Conservation (phyloP, 2,329 filamentous ascomycete genomes). For the Colletotrichum destructivum region DNA sequence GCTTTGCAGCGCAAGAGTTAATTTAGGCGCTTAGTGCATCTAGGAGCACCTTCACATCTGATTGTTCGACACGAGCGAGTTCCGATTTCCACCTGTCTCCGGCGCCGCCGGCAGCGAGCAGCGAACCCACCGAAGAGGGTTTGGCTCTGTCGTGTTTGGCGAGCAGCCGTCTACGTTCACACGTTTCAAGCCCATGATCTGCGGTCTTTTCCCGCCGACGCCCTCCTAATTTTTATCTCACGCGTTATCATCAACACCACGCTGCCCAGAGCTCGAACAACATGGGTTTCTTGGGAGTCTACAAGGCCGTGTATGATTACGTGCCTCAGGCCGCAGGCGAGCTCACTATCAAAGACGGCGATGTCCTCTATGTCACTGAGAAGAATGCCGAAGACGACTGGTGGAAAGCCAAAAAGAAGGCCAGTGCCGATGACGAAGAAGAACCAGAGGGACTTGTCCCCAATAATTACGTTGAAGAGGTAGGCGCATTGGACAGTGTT, state of each 20-base stretch:
- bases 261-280: conserved; percentile 11
- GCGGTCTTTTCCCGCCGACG: conserved; percentile 6
- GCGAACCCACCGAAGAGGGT: conserved; percentile 14
- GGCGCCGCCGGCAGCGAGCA: conserved; percentile 30
- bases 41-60: neutral
- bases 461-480: conserved; percentile 95
- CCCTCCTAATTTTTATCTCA: neutral
- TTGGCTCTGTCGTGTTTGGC: conserved; percentile 5
- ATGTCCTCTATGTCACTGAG: conserved; percentile 89
- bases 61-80: neutral
- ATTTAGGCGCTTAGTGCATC: neutral
- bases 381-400: conserved; percentile 85
- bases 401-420: conserved; percentile 98
- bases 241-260: neutral
- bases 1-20: neutral
- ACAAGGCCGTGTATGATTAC: conserved; percentile 94
- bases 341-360: conserved; percentile 86
- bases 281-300: conserved; percentile 95
- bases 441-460: conserved; percentile 93
- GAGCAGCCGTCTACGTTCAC: neutral
- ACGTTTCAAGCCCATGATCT: conserved; percentile 1
- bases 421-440: conserved; percentile 85
- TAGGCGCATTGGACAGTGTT: conserved; percentile 53
- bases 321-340: conserved; percentile 88
- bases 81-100: conserved; percentile 2